Base-by-base conservation (phyloP, 1,284 basidiomycete species). In the Boletus sp. region DNA sequence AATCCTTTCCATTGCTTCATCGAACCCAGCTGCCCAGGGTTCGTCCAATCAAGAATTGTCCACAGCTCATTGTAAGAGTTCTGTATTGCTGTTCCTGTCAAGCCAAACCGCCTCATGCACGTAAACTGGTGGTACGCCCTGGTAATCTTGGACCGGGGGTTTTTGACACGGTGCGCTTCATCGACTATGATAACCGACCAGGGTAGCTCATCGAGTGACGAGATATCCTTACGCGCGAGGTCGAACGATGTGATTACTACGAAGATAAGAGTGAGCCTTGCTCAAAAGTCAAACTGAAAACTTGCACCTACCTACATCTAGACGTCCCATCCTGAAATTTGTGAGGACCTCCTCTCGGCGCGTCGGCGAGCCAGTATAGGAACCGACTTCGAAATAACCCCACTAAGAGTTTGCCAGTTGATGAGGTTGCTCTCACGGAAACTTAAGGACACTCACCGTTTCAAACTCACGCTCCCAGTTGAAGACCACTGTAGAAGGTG, bases 41-140 rank as follows among this genome's bases (percentile, higher is more conserved):
- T 87, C 13, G 82, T 83, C 87, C 87, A 92, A 58, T 91, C 78
- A 26, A 93, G 68, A 40, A 92, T 80, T 0, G 87, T 86, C 82
- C 88, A 91, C 44, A 94, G 70, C 63, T 94, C 92, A 36, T 80
- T 75, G 57, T 91, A 91, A 0, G 80, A 79, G 57, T 94, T 94
- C 61, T 94, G 91, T 32, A 94, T 91, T 0, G 88, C 83, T 8
- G 84, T 88, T 8, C 91, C 87, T 9, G 88, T 92, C 38, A 94
- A 70, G 1, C 88, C 91, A 57, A 91, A 89, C 1, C 91, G 80
- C 2, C 73, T 64, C 13, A 61, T 49, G 59, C 85, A 89, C 0
- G 61, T 48, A 58, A 92, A 88, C 37, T 71, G 74, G 53, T 83
- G 77, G 53, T 84, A 82, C 0, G 88, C 83, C 25, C 64, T 46